These are phyloP conservation scores for Acorus calamus DNA, from an alignment of 106 monocot species.

Conservation along the genomic window DNA sequence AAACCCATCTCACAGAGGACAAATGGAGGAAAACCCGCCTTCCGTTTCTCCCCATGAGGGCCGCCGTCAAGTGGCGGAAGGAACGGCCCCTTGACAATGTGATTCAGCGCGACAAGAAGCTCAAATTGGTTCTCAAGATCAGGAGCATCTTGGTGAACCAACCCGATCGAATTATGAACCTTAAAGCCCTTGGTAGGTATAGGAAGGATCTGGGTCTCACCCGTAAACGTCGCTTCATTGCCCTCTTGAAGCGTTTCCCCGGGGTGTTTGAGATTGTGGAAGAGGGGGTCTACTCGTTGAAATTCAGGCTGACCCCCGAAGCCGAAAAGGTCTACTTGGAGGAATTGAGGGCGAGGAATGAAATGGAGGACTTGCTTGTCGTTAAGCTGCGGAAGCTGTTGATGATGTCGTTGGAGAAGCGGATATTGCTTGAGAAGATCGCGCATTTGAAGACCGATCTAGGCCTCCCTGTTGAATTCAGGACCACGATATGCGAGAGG, in stretches of 20 bases:
- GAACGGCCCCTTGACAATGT: constrained; percentile 85
- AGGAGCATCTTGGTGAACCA: constrained; percentile 81
- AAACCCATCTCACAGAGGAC: background rate
- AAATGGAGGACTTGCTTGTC: constrained; percentile 58
- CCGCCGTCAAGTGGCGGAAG: constrained; percentile 74
- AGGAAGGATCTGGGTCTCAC: constrained; percentile 80
- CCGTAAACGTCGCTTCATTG: constrained; percentile 82
- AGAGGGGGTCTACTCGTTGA: constrained; percentile 88
- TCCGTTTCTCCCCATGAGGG: constrained; percentile 9
- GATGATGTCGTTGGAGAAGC: constrained; percentile 91
- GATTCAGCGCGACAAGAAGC: constrained; percentile 94
- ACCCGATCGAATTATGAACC: constrained; percentile 82
- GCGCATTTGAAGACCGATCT: constrained; percentile 76
- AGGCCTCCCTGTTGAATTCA: constrained; percentile 73
- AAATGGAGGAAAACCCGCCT: constrained; percentile 5
- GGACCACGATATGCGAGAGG: constrained; percentile 53
- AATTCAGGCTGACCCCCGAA: constrained; percentile 64
- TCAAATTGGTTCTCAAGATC: constrained; percentile 88
- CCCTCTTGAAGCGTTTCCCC: constrained; percentile 74
- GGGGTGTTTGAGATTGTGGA: constrained; percentile 86
- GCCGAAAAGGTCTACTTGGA: constrained; percentile 80
- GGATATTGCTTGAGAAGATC: constrained; percentile 75
- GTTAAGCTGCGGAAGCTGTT: constrained; percentile 74
- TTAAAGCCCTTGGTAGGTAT: constrained; percentile 58
- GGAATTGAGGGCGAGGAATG: constrained; percentile 64